These are phyloP conservation scores for Pascua sp. DNA, from an alignment of 1,284 basidiomycete genomes.

Conservation along the genomic window DNA sequence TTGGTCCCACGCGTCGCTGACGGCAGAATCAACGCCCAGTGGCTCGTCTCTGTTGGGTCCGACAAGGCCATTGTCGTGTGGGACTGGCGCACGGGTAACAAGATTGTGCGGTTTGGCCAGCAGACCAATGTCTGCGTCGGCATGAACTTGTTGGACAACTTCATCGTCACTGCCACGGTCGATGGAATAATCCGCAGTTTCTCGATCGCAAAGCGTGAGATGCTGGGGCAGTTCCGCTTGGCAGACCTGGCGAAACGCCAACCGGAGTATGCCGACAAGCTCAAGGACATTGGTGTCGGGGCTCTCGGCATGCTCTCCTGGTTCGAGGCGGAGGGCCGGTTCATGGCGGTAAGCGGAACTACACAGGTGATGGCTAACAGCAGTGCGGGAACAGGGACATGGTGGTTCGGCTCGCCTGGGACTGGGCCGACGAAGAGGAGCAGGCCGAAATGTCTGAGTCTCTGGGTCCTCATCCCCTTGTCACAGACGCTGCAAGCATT, in stretches of 20 bases:
- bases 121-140: constrained; percentile 89
- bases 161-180: constrained; percentile 82
- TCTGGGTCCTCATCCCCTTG: too few relatives aligned
- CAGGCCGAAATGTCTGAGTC: constrained; percentile 3
- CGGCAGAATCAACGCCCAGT: constrained; percentile 78
- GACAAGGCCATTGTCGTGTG: constrained; percentile 87
- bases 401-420: constrained; percentile 82
- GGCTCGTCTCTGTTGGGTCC: constrained; percentile 82
- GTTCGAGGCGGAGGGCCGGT: constrained; percentile 84
- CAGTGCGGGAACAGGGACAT: constrained; percentile 84
- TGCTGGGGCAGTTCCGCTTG: constrained; percentile 86
- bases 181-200: constrained; percentile 88
- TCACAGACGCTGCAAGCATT: too few relatives aligned
- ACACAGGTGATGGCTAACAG: background rate
- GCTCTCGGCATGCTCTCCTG: constrained; percentile 54
- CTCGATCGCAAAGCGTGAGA: constrained; percentile 79
- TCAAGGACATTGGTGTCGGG: constrained; percentile 65
- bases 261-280: constrained; percentile 55
- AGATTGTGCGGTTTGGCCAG: constrained; percentile 85
- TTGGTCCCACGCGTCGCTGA: constrained; percentile 22
- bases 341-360: constrained; percentile 68
- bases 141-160: constrained; percentile 69
- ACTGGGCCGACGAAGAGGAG: constrained; percentile 55
- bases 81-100: constrained; percentile 63
- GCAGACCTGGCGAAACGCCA: constrained; percentile 70